These are phyloP conservation scores for Onygenales sp. DNA, from an alignment of 2,329 filamentous ascomycete species.

Conservation along the genomic window DNA sequence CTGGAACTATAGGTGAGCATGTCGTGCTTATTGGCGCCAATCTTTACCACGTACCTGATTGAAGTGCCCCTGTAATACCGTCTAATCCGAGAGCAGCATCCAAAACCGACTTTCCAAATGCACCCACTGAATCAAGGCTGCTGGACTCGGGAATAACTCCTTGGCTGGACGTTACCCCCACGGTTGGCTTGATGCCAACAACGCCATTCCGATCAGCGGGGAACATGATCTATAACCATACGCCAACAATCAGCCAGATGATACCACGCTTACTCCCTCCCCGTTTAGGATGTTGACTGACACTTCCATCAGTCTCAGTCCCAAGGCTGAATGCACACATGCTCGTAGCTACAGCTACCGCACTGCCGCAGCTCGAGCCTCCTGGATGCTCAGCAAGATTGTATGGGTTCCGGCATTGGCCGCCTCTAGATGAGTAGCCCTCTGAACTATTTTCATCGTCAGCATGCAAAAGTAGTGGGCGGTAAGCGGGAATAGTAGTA, in stretches of 20 bases:
- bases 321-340: conserved; percentile 56
- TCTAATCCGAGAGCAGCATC: conserved; percentile 60
- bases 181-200: conserved; percentile 67
- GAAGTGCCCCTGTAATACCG: conserved; percentile 58
- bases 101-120: conserved; percentile 56
- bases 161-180: conserved; percentile 58
- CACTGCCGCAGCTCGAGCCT: conserved; percentile 59
- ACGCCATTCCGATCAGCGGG: conserved; percentile 60
- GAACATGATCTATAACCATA: conserved; percentile 46
- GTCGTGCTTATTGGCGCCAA: neutral
- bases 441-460: conserved; percentile 26
- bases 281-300: conserved; percentile 17
- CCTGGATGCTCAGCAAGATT: conserved; percentile 60
- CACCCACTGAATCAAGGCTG: conserved; percentile 61
- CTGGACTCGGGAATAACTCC: conserved; percentile 57
- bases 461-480: too few relatives aligned
- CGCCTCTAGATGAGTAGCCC: conserved; percentile 56
- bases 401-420: conserved; percentile 56
- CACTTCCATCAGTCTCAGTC: conserved; percentile 64
- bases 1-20: neutral
- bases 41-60: conserved; percentile 3
- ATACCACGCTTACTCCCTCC: neutral
- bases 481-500: neutral
- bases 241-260: neutral
- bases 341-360: conserved; percentile 55